Evolutionary conservation across 768 basidiomycete genomes (phyloP), one percentile per base, ranked within the genome.

Genomic region (Podaxis sp.): DNA sequence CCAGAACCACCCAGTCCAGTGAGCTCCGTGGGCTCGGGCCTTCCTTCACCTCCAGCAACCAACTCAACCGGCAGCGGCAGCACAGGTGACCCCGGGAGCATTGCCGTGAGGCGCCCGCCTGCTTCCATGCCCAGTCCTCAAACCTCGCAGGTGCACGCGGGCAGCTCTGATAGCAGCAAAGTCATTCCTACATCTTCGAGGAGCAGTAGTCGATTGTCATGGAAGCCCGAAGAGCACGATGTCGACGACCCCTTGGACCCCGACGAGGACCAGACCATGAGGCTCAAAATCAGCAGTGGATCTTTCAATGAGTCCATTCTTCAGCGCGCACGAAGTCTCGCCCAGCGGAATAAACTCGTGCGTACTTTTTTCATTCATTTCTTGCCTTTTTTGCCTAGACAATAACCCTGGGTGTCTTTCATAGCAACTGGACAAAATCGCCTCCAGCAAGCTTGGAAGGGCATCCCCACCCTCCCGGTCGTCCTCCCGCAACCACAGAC

Each of bases 11-110:
- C 87, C n/a, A 88, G 85, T 63, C 86, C 87, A 10, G 77, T 75
- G 23, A 73, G 79, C 36, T 76, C 74, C 63, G 67, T 68, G 13
- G 71, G 78, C 60, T 90, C 89, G 4, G 90, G 91, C 5, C 71
- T 93, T 4, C 91, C 91, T 1, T 91, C 90, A 23, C 91, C 91
- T 0, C 91, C 91, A 46, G 90, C 89, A 27, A 90, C 91, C 18
- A 92, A 91, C 69, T 92, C 90, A 10, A 91, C 90, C 1, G 90
- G 88, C 36, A 91, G 89, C 70, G 88, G 89, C 38, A 90, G 89
- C 66, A 86, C 83, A 3, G 87, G 86, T 46, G 86, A 86, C 72
- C 80, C 80, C 50, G 76, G 72, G 55, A 81, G 77, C 62, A 73
- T 76, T 56, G 73, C 73, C 28, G 42, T 75, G 5, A 73, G 77